These are phyloP conservation scores for Lizonia empirigonia DNA, from an alignment of 2,329 filamentous ascomycete genomes.

Conservation along the genomic window DNA sequence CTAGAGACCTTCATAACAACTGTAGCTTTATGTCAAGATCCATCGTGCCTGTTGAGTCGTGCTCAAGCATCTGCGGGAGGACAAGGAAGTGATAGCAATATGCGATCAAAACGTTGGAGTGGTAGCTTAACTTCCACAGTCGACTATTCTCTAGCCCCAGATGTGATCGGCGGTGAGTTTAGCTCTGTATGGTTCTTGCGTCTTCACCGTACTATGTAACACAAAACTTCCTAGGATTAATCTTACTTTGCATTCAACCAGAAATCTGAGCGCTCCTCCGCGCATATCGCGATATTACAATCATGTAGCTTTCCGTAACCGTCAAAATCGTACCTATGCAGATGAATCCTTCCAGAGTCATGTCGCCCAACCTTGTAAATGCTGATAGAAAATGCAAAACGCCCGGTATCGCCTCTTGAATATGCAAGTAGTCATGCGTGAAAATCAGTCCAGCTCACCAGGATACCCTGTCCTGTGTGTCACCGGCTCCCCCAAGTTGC, in stretches of 20 bases:
- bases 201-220: neutral
- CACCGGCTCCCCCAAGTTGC: conserved; percentile 33
- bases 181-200: neutral
- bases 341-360: conserved; percentile 16
- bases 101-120: neutral
- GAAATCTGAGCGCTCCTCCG: neutral
- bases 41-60: conserved; percentile 1
- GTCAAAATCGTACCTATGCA: conserved; percentile 23
- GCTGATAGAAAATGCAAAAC: conserved; percentile 24
- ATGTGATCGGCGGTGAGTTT: neutral
- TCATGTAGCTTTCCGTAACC: conserved; percentile 21
- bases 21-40: neutral
- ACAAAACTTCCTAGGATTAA: neutral
- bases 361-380: conserved; percentile 31
- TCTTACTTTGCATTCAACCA: conserved; percentile 1
- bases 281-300: conserved; percentile 23
- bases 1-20: neutral
- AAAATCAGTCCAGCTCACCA: conserved; percentile 36
- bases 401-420: conserved; percentile 25
- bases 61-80: neutral
- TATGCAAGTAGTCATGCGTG: conserved; percentile 21
- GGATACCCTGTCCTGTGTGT: conserved; percentile 30
- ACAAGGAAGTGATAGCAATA: neutral
- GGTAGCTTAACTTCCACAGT: neutral
- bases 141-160: neutral